These are phyloP conservation scores for Wickerhamomyces queroliae DNA, from an alignment of 805 yeast genomes.

Conservation along the genomic window DNA sequence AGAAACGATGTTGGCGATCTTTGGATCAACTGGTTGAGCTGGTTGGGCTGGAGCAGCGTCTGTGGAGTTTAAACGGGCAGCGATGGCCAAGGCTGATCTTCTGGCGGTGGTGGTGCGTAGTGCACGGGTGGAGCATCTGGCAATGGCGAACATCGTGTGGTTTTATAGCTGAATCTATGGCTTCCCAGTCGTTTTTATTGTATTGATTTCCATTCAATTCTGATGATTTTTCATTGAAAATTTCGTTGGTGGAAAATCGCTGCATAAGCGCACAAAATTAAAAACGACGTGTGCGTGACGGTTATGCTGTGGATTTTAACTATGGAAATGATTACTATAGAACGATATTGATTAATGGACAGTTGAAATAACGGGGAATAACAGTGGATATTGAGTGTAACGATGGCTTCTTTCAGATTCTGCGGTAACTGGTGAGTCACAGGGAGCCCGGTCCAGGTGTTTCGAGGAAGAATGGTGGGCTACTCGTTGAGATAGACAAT, in stretches of 20 bases:
- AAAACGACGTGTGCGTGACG: not conserved
- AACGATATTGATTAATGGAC: not conserved
- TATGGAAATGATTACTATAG: not conserved
- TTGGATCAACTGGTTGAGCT: constrained; percentile 71
- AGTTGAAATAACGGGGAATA: too few relatives aligned
- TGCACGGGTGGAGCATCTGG: constrained; percentile 15
- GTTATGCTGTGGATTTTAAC: constrained; percentile 4
- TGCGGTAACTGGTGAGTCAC: constrained; percentile 79
- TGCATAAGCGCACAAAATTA: constrained; percentile 1
- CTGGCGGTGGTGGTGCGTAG: constrained; percentile 13
- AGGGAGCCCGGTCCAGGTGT: not conserved
- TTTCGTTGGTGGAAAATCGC: constrained; percentile 1
- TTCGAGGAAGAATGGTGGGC: not conserved
- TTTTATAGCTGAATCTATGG: not conserved
- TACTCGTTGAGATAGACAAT: not conserved
- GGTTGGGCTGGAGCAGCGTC: constrained; percentile 43
- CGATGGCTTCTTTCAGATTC: constrained; percentile 90
- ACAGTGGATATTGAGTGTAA: constrained; percentile 1
- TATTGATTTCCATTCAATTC: not conserved
- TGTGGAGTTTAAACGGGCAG: constrained; percentile 33
- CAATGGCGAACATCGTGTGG: constrained; percentile 9
- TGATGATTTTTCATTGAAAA: not conserved
- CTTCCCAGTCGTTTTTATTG: too few relatives aligned
- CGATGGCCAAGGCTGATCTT: constrained; percentile 7
- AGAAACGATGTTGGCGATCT: constrained; percentile 82